phyloP scores from a whole-genome alignment of 345 rosid species.

The Aethionema arabicum region DNA sequence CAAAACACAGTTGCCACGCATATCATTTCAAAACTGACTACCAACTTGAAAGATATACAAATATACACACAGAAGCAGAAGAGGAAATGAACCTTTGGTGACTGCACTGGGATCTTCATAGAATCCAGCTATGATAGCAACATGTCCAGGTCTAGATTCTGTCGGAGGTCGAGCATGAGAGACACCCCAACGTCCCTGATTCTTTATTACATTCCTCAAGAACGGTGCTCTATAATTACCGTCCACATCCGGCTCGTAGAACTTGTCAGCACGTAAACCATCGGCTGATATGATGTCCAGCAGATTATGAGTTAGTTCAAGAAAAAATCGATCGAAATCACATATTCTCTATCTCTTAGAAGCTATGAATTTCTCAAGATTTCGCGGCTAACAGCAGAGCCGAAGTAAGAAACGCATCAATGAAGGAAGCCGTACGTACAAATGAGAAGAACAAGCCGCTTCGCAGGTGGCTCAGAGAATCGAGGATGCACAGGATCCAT shows the following conservation, averaged over 20 bases:
- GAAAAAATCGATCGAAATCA: background rate
- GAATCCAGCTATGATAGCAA: constrained; percentile 91
- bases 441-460: constrained; percentile 83
- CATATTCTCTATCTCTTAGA: background rate
- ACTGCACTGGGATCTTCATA: constrained; percentile 99
- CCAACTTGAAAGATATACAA: background rate
- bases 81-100: constrained; percentile 59
- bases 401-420: constrained; percentile 4
- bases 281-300: constrained; percentile 59
- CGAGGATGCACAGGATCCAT: constrained; percentile 84
- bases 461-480: constrained; percentile 68
- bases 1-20: constrained; percentile 20
- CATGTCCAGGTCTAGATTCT: constrained; percentile 97
- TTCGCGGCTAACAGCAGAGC: background rate
- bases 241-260: constrained; percentile 78
- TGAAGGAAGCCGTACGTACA: constrained; percentile 41
- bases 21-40: constrained; percentile 4
- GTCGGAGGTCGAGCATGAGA: constrained; percentile 99
- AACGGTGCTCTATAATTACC: constrained; percentile 87
- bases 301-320: background rate
- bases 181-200: constrained; percentile 91
- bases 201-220: constrained; percentile 69
- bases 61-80: constrained; percentile 2
- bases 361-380: background rate
- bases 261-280: constrained; percentile 96